These are phyloP conservation scores for Ascochyta lentis DNA, from an alignment of 2,329 filamentous ascomycete genomes.

Conservation along the genomic window DNA sequence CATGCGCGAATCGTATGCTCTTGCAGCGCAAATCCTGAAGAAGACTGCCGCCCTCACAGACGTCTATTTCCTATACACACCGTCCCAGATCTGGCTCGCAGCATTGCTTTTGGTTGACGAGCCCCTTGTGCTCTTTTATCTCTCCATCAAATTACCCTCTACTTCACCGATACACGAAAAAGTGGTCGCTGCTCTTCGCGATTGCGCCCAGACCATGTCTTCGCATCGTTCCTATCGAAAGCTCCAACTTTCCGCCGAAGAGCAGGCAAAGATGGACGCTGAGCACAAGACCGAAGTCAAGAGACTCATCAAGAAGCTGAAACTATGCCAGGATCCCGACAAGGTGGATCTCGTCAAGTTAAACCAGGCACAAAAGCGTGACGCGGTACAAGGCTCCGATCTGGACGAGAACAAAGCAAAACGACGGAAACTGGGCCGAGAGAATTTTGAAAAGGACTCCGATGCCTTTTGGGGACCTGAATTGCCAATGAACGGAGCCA, in stretches of 20 bases:
- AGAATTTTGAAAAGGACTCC: slow-evolving; percentile 52
- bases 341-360: slow-evolving; percentile 74
- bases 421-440: slow-evolving; percentile 53
- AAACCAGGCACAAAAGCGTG: slow-evolving; percentile 65
- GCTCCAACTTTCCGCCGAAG: slow-evolving; percentile 23
- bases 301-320: slow-evolving; percentile 69
- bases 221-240: slow-evolving; percentile 34
- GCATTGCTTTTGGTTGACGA: slow-evolving; percentile 78
- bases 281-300: slow-evolving; percentile 60
- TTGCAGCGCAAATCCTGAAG: slow-evolving; percentile 62
- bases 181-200: slow-evolving; percentile 47
- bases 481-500: slow-evolving; percentile 3
- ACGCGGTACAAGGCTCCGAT: slow-evolving; percentile 43
- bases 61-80: slow-evolving; percentile 95
- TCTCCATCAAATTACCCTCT: slow-evolving; percentile 52
- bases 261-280: slow-evolving; percentile 43
- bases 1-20: slow-evolving; percentile 68
- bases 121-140: slow-evolving; percentile 61
- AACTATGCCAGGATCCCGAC: slow-evolving; percentile 75
- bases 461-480: slow-evolving; percentile 56
- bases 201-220: slow-evolving; percentile 51
- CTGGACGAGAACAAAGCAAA: slow-evolving; percentile 53
- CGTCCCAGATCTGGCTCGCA: slow-evolving; percentile 90
- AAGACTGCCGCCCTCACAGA: slow-evolving; percentile 86
- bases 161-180: slow-evolving; percentile 37